Evolutionary conservation across 78 protist species (phyloP).

Genomic region (Salpingoeca rosetta): DNA sequence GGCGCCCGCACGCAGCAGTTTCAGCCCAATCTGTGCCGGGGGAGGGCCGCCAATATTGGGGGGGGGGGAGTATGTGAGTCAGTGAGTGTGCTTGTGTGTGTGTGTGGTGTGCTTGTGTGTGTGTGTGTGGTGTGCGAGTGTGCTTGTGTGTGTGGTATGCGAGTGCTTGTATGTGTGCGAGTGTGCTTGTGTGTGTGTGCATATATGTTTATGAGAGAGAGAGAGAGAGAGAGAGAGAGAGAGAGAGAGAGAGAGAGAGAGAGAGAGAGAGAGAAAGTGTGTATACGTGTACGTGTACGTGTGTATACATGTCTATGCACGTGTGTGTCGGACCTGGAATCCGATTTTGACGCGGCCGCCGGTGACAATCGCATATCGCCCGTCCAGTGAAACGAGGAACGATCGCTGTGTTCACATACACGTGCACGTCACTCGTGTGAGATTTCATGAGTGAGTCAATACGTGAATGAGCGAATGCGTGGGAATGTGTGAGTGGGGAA

Average conservation of each 20-base stretch:
- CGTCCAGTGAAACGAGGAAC: slow-evolving; percentile 13
- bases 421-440: not conserved
- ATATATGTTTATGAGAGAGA: too few relatives aligned
- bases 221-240: too few relatives aligned
- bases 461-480: not conserved
- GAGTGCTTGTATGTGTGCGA: too few relatives aligned
- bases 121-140: too few relatives aligned
- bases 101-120: too few relatives aligned
- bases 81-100: too few relatives aligned
- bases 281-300: too few relatives aligned
- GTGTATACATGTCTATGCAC: too few relatives aligned
- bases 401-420: not conserved
- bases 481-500: not conserved
- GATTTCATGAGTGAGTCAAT: not conserved
- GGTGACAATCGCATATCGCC: slow-evolving; percentile 38
- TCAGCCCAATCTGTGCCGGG: slow-evolving; percentile 4
- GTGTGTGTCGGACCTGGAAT: slow-evolving; percentile 18
- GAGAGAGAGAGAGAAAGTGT: too few relatives aligned
- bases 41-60: not conserved
- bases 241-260: too few relatives aligned
- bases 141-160: too few relatives aligned
- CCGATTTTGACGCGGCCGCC: slow-evolving; percentile 56
- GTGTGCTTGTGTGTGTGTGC: too few relatives aligned
- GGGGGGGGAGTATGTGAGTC: not conserved
- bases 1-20: slow-evolving; percentile 32